Evolutionary conservation across 768 basidiomycete species (phyloP), one percentile per base, ranked within the genome.

Genomic region (Lepiota subincarnata): DNA sequence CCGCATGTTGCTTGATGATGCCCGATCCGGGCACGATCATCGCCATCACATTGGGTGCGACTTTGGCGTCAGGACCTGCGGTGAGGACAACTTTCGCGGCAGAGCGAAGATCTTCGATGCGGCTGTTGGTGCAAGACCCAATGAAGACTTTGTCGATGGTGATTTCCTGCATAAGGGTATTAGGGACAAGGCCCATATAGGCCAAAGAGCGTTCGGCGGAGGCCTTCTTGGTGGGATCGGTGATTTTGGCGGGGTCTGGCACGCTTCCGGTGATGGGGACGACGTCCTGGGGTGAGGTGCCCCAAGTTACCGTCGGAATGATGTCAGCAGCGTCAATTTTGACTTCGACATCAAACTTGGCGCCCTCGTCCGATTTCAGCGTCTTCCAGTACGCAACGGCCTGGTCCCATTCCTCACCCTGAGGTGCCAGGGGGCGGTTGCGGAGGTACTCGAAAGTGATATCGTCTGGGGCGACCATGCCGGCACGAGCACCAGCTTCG

Each of bases 11-110:
- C 64, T 93, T 95, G 67, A 96, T 83, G 46, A 95, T 67, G 48
- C 92, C 92, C 12, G 92, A 95, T 19, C 92, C 92, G 2, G 92
- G 92, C 38, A 96, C 92, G 57, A 95, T 77, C 92, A 96, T 94
- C 3, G 92, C 92, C 49, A 87, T 74, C 31, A 95, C 82, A 57
- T 77, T 77, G 10, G 82, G 70, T 18, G 91, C 80, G 36, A 95
- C 87, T 63, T 85, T 86, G 43, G 86, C 82, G 22, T 84, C 80
- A 12, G 80, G 76, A 39, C 87, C 87, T 48, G 86, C 85, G 49
- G 88, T 83, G 14, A 91, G 66, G 48, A 92, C 74, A 59, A 96
- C 81, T 62, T 78, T 79, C 13, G 88, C 89, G 28, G 92, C 92
- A 2, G 91, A 87, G 54, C 92, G 87, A 47, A 96, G 78, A 70